Evolutionary conservation across 768 basidiomycete species (phyloP).

Genomic region (Lactifluus subvellereus): DNA sequence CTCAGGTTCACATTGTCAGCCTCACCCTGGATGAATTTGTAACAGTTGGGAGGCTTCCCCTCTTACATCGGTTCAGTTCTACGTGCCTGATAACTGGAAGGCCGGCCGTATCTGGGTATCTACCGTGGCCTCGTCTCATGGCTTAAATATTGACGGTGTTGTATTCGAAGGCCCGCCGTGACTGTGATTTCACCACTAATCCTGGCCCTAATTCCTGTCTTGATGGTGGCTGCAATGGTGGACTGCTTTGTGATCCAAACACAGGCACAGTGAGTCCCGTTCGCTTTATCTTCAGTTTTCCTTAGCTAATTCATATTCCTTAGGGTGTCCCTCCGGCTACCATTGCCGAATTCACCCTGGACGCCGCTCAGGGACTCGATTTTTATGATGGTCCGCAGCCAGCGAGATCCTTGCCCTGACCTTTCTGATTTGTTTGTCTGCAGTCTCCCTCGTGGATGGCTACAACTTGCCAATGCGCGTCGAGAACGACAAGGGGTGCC

Average conservation of each 20-base stretch:
- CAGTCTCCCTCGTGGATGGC: slow-evolving; percentile 31
- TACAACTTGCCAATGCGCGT: slow-evolving; percentile 35
- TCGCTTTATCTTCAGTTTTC: background rate
- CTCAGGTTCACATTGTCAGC: background rate
- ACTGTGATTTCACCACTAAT: slow-evolving; percentile 35
- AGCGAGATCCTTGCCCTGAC: background rate
- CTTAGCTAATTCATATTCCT: background rate
- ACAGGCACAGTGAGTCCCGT: slow-evolving; percentile 33
- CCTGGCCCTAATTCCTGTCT: slow-evolving; percentile 34
- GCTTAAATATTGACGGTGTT: background rate
- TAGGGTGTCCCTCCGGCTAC: slow-evolving; percentile 35
- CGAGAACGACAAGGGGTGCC: slow-evolving; percentile 31
- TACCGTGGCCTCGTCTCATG: background rate
- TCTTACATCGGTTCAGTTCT: slow-evolving; percentile 30
- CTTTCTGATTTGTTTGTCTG: slow-evolving; percentile 21
- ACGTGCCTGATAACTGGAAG: slow-evolving; percentile 37
- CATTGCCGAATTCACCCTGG: slow-evolving; percentile 36
- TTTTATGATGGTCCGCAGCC: slow-evolving; percentile 30
- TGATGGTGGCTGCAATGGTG: slow-evolving; percentile 40
- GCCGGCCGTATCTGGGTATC: slow-evolving; percentile 37
- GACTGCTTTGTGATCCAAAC: slow-evolving; percentile 33
- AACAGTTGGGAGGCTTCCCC: slow-evolving; percentile 31
- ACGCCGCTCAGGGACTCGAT: slow-evolving; percentile 25
- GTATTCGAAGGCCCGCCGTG: slow-evolving; percentile 32
- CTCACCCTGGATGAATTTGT: background rate